Evolutionary conservation across 108 stramenopile species (phyloP).

Genomic region (Pinguiococcus pyrenoidosus): DNA sequence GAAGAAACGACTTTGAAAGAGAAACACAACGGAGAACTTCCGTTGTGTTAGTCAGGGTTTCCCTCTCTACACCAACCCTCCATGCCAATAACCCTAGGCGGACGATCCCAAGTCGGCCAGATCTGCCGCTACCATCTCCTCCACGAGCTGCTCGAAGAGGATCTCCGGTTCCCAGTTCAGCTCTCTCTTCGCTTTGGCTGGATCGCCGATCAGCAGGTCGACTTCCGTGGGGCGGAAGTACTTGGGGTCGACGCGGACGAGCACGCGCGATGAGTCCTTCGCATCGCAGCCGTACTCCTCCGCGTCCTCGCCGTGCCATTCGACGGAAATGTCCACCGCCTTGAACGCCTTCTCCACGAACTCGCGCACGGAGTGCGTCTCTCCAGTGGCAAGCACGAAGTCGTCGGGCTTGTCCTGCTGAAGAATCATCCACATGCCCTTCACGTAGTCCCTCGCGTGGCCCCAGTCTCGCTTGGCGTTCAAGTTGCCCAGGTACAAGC

Average conservation of each 20-base stretch:
- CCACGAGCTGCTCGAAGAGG: slow-evolving; percentile 64
- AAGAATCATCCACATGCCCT: slow-evolving; percentile 99
- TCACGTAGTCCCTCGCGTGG: slow-evolving; percentile 93
- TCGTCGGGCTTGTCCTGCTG: slow-evolving; percentile 74
- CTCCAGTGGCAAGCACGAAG: slow-evolving; percentile 93
- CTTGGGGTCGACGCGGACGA: slow-evolving; percentile 80
- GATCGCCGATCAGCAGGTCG: slow-evolving; percentile 86
- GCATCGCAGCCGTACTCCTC: slow-evolving; percentile 87
- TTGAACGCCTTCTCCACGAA: slow-evolving; percentile 94
- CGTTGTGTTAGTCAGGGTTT: no score
- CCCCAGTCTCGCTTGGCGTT: no score
- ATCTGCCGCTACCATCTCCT: slow-evolving; percentile 90
- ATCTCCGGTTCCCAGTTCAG: slow-evolving; percentile 75
- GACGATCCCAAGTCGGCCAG: slow-evolving; percentile 63
- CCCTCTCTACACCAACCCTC: no score
- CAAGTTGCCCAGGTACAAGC: slow-evolving; percentile 86
- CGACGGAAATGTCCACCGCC: slow-evolving; percentile 65
- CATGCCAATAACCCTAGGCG: no score
- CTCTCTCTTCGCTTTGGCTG: slow-evolving; percentile 74
- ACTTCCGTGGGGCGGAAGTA: slow-evolving; percentile 99
- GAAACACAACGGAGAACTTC: no score
- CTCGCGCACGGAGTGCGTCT: slow-evolving; percentile 90
- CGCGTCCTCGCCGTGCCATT: slow-evolving; percentile 74
- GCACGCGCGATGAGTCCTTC: slow-evolving; percentile 53
- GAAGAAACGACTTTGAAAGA: no score